Evolutionary conservation across 2,329 filamentous ascomycete genomes (phyloP), one percentile per base, ranked within the genome.

Genomic region (Trichoderma lentiforme): DNA sequence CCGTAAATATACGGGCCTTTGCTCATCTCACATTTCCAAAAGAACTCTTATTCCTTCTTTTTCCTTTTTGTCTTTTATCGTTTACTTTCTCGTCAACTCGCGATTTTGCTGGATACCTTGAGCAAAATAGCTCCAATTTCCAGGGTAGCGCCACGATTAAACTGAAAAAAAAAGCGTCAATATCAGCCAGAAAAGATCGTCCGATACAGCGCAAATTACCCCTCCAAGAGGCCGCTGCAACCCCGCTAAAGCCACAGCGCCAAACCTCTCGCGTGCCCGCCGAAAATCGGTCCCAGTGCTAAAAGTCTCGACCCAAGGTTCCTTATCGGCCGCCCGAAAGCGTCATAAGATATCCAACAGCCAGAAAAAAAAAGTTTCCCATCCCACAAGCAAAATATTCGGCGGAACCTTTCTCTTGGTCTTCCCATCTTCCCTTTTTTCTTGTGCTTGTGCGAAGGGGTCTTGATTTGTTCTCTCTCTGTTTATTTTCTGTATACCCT

Each of bases 261-360:
- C 26, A 61, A 64, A 26, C 11, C 11, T 30, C 43, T 71, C 32
- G 60, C 61, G 32, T 66, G 32, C 43, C 21, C 70, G 65, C 70
- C 70, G 63, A 65, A 63, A 72, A 72, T 69, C 70, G 70, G 70
- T 69, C 28, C 56, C 28, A 24, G 47, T 43, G 47, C 47, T 21
- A 28, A 57, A 36, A 71, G 34, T 60, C 53, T 68, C 18, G 53
- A 39, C 39, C 56, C 26, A 47, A 61, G 36, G 53, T 60, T 60
- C 57, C 66, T 69, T 71, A 71, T 71, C 69, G 58, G 60, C 61
- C 21, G 32, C 21, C 53, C 32, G 51, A 15, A 47, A 65, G 51
- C 53, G 51, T 65, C 60, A 71, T 65, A 57, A 58, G 61, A 58
- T 70, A 70, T 51, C 57, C 39, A 51, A 30, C 32, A 15, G 63